Base-by-base conservation (phyloP, 805 yeast genomes). In the Groenewaldozyma salmanticensis region DNA sequence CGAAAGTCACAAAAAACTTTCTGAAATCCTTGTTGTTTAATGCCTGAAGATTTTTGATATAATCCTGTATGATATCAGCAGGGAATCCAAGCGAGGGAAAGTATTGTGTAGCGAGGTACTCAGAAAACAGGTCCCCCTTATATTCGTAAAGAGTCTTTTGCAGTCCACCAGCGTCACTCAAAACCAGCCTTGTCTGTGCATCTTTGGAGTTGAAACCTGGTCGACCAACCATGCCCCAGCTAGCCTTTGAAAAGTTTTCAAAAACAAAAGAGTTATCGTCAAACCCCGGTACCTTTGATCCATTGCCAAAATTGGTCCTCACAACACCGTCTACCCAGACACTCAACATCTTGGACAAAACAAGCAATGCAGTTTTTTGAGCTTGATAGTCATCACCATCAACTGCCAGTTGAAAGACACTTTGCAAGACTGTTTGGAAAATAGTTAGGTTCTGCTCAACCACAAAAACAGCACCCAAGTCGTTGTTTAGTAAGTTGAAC, bases 211-310 rank as follows among this genome's bases (percentile, higher is more conserved):
- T 75, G 52, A 80, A 78, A 29, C 72, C 71, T 27, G 78, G 72
- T 50, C 81, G 78, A 57, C 84, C 79, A n/a, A 94, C 85, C 37
- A 86, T 65, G 58, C 85, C 88, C 65, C 86, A 82, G 27, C 79
- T 69, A 41, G 84, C 63, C 38, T 79, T 72, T 3, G 87, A 71
- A 21, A 77, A 68, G 49, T 78, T 79, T 38, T 78, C 75, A 60
- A 84, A 74, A 44, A 88, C 70, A 53, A 75, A 74, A 33, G 74
- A 47, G 33, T 49, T 77, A 42, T 81, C 80, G 15, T 29, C 31
- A 37, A 84, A 74, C 4, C 92, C 84, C 15, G 81, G 88, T 38
- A 83, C 63, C 20, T 71, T 64, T 39, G 70, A 65, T 16, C 74
- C 72, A 31, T 70, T 67, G 19, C 74, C 71, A 35, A 70, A 74